Percentiles rank a stretch among this genome's conserved stretches.
These are phyloP conservation scores for Lentinula aciculospora DNA, from an alignment of 768 basidiomycete species.

Conservation along the genomic window DNA sequence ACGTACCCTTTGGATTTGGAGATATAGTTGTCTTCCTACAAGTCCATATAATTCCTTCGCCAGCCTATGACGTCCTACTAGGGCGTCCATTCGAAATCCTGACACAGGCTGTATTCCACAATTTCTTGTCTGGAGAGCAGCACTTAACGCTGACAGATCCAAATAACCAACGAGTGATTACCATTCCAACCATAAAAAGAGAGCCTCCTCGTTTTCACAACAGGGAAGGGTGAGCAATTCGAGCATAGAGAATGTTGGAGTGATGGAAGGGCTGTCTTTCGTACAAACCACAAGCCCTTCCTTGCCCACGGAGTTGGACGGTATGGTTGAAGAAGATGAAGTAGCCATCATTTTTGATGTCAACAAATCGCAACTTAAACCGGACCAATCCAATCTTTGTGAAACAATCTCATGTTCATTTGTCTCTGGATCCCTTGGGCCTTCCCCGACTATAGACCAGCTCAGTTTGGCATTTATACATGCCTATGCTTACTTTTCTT, in stretches of 20 bases:
- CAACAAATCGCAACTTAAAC: neutral
- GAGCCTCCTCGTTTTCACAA: neutral
- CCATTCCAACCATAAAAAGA: constrained; percentile 4
- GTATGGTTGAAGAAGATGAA: constrained; percentile 8
- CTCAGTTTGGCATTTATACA: neutral
- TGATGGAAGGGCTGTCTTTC: neutral
- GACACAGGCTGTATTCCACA: neutral
- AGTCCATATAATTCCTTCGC: constrained; percentile 8
- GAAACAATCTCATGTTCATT: neutral
- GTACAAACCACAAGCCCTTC: neutral
- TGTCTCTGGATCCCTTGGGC: neutral
- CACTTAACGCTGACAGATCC: constrained; percentile 1
- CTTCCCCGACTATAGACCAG: neutral
- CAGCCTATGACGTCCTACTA: constrained; percentile 11
- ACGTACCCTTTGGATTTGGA: constrained; percentile 9
- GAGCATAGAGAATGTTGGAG: neutral
- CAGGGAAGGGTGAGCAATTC: neutral
- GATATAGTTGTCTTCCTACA: constrained; percentile 5
- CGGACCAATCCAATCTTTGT: neutral
- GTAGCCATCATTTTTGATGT: neutral
- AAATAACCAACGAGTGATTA: neutral
- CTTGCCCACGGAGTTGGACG: neutral
- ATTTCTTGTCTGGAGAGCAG: neutral
- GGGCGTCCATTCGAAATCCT: constrained; percentile 11
- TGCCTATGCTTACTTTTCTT: neutral